Evolutionary conservation across 768 basidiomycete species (phyloP).

Genomic region (Bullera alba): DNA sequence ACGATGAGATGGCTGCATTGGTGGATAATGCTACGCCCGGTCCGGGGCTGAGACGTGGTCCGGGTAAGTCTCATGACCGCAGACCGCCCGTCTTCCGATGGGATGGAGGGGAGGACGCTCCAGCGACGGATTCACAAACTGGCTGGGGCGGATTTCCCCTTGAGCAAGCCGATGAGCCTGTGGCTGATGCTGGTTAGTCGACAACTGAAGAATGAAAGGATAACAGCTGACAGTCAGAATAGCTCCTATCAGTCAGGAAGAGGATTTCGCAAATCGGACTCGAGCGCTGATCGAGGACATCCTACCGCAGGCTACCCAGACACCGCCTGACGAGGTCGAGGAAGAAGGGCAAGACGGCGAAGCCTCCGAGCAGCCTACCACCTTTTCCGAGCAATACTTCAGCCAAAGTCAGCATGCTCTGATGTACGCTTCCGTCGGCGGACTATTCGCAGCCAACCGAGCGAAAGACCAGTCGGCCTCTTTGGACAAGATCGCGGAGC

Average conservation of each 20-base stretch:
- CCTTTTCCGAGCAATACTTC: constrained; percentile 13
- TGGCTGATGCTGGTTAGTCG: not conserved
- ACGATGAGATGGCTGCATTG: constrained; percentile 5
- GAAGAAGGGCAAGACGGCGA: no score
- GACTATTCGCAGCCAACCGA: constrained; percentile 6
- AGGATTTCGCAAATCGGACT: no score
- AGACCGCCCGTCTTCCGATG: not conserved
- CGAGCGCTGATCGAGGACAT: no score
- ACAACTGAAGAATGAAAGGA: no score
- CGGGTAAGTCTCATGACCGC: constrained; percentile 5
- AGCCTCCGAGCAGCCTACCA: no score
- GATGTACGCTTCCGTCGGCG: constrained; percentile 26
- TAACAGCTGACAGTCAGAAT: no score
- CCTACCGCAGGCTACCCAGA: no score
- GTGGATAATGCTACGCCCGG: constrained; percentile 26
- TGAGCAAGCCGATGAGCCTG: not conserved
- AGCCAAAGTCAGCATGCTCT: constrained; percentile 34
- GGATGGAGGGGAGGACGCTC: not conserved
- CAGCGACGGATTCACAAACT: not conserved
- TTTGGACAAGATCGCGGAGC: not conserved
- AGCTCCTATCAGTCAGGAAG: no score
- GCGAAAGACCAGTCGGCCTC: not conserved
- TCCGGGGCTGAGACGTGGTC: constrained; percentile 28
- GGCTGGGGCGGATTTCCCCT: constrained; percentile 33
- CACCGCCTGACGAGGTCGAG: no score